These are phyloP conservation scores for Cladosporium oxysporum DNA, from an alignment of 2,329 filamentous ascomycete genomes.

Conservation along the genomic window DNA sequence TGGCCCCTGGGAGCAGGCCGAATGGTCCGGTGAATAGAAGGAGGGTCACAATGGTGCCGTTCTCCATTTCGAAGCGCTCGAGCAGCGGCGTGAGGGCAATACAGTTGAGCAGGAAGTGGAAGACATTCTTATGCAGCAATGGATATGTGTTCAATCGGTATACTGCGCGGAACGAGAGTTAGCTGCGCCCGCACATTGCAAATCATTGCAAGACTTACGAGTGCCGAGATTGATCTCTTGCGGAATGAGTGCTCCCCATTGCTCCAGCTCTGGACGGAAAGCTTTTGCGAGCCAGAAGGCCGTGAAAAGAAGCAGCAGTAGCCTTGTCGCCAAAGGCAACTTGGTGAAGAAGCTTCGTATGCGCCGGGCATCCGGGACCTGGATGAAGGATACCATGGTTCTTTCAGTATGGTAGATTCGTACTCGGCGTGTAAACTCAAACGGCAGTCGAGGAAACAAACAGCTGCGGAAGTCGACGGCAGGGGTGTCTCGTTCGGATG, in stretches of 20 bases:
- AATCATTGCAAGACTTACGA: constrained; percentile 56
- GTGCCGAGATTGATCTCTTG: constrained; percentile 69
- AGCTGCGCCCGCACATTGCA: not conserved
- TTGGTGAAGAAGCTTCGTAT: constrained; percentile 79
- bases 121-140: constrained; percentile 76
- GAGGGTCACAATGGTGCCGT: constrained; percentile 86
- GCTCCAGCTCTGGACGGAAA: constrained; percentile 69
- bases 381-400: constrained; percentile 49
- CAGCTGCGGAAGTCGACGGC: not conserved
- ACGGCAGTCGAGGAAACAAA: constrained; percentile 3
- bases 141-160: constrained; percentile 93
- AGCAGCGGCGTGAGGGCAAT: constrained; percentile 81
- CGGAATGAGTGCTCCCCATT: constrained; percentile 80
- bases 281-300: constrained; percentile 69
- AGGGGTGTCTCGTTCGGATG: constrained; percentile 1
- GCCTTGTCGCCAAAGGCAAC: constrained; percentile 83
- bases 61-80: constrained; percentile 89
- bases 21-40: constrained; percentile 78
- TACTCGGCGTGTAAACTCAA: not conserved
- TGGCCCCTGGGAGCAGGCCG: constrained; percentile 67
- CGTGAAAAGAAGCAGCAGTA: constrained; percentile 66
- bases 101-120: constrained; percentile 80
- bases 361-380: constrained; percentile 69
- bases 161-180: constrained; percentile 55
- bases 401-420: not conserved